Evolutionary conservation across 2,329 filamentous ascomycete genomes (phyloP), one percentile per base, ranked within the genome.

Genomic region (Cordyceps fumosorosea): DNA sequence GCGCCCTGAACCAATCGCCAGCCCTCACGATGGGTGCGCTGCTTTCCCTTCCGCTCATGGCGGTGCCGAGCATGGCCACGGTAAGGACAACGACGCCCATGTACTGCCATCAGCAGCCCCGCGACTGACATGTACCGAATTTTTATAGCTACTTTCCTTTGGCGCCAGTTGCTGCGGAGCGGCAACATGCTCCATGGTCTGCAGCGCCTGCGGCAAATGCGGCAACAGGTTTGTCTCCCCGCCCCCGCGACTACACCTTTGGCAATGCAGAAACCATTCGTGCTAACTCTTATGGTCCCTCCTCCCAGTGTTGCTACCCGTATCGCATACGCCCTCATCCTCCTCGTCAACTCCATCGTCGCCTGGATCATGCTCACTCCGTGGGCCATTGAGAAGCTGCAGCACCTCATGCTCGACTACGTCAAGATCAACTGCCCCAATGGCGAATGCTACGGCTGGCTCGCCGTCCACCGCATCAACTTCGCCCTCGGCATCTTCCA

Each of bases 321-420:
- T 80, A 96, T 98, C 78, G 93, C 90, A 71, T 97, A 96, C 74
- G 93, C 95, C 66, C 85, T 98, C 71, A 89, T 99, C 65, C 89
- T 99, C 61, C 87, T 99, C 67, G 78, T 98, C 76, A 99, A 99
- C 82, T 97, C 93, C 63, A 96, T 98, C 66, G 75, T 98, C 57
- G 93, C 95, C 42, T 99, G 95, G 95, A 91, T 99, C 69, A 96
- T 98, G 91, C 91, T 99, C 78, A 99, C 95, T 24, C 91, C 92
- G 59, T 99, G 95, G 95, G 95, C 95, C 40, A 90, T 99, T 73
- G 91, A 96, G 71, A 98, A 98, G 74, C 82, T 99, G 6, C 88
- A 98, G 76, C 86, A 96, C 66, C 81, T 98, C 60, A 95, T 91
- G 14, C 83, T 99, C 67, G 92, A 98, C 77, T 98, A 97, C 72